Percentiles rank a stretch among this genome's conserved stretches.
Evolutionary conservation across 1,139 yeast genomes (phyloP).

Genomic region (Meyerozyma sp.): DNA sequence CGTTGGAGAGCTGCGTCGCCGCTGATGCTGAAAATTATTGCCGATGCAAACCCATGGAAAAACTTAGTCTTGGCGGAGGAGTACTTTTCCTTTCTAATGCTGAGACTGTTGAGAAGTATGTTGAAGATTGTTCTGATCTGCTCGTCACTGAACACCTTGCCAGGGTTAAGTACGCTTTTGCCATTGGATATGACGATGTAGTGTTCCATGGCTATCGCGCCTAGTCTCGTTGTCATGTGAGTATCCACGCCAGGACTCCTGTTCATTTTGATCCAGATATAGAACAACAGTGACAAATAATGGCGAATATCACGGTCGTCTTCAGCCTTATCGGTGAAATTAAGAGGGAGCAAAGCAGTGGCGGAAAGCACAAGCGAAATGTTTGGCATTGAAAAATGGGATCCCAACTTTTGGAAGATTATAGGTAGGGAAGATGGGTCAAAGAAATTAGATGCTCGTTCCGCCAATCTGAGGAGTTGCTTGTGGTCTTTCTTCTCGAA

Average conservation of each 20-base stretch:
- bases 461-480: slow-evolving; percentile 40
- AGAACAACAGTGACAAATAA: slow-evolving; percentile 62
- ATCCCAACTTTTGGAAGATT: slow-evolving; percentile 32
- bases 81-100: slow-evolving; percentile 38
- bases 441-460: slow-evolving; percentile 44
- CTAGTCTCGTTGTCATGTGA: slow-evolving; percentile 61
- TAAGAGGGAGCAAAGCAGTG: slow-evolving; percentile 49
- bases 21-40: slow-evolving; percentile 60
- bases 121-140: slow-evolving; percentile 60
- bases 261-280: slow-evolving; percentile 65
- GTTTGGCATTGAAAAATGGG: slow-evolving; percentile 53
- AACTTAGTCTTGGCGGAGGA: slow-evolving; percentile 37
- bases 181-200: neutral
- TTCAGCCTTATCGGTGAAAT: slow-evolving; percentile 19
- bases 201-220: slow-evolving; percentile 50
- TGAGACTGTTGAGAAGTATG: slow-evolving; percentile 49
- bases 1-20: slow-evolving; percentile 38
- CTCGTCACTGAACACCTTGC: slow-evolving; percentile 36
- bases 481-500: slow-evolving; percentile 40
- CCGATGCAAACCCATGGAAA: slow-evolving; percentile 56
- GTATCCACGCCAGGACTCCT: slow-evolving; percentile 59
- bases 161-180: slow-evolving; percentile 15
- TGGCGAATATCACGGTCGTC: slow-evolving; percentile 41
- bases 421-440: slow-evolving; percentile 30
- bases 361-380: slow-evolving; percentile 56